Evolutionary conservation across 768 basidiomycete genomes (phyloP), one percentile per base, ranked within the genome.

Genomic region (Amyloporia xantha): DNA sequence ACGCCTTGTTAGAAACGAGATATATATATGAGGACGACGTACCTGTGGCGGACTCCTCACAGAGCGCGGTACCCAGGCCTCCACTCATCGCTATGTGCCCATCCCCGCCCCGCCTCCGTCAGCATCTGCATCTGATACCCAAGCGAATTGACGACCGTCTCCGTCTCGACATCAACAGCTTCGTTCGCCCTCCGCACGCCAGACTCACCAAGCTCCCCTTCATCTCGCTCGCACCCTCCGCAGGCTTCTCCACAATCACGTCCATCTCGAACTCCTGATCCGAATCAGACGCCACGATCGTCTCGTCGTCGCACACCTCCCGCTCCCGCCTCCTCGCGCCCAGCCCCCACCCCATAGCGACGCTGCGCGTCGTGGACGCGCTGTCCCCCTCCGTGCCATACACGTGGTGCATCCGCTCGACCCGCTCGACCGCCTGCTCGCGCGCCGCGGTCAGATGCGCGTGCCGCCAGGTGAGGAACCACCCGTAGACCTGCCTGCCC

Each of bases 371-470:
- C 46, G 63, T 65, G 54, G 64, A 52, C 59, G 66, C 30, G 43
- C 52, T 49, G 35, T 39, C 17, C 23, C 62, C 67, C 12, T 71
- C 68, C 4, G 59, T 56, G 12, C 76, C 68, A 44, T 78, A 82
- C 37, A 82, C 71, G 56, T 78, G 77, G n/a, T 82, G 71, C 13
- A 87, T 75, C 25, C 84, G 72, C 59, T 84, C 77, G 1, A 75
- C 77, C 4, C 79, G 76, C 62, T 89, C 86, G 5, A 73, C 73
- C 2, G 85, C 85, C 56, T 88, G 86, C 37, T 72, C 68, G n/a
- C 79, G 76, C 3, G 82, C 81, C 0, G 91, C 88, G 1, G 73
- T 70, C 26, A 81, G 67, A 62, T 91, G 87, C 20, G 79, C 88
- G n/a, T 75, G 77, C 30, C 48, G 44, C 44, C 39, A 39, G 36